Conservation (phyloP, 176 grass and related monocot species). For the Triticum monococcum region DNA sequence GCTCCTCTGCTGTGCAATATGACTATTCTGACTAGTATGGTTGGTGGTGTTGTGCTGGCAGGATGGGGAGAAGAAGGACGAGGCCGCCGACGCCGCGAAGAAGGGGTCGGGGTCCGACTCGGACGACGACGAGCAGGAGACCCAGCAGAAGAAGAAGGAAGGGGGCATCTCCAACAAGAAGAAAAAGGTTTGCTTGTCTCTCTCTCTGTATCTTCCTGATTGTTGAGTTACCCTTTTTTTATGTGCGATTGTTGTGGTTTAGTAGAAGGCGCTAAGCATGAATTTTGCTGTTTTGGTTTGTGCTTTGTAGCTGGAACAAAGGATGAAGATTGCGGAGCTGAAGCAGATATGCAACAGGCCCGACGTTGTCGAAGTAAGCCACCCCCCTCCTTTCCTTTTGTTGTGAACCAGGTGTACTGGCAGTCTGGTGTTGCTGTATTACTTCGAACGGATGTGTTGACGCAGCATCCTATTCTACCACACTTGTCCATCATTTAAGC, state of each 20-base stretch:
- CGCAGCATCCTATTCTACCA: neutral
- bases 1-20: neutral
- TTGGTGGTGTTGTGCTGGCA: constrained; percentile 10
- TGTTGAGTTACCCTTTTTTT: neutral
- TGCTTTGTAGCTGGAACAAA: constrained; percentile 53
- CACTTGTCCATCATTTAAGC: neutral
- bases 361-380: constrained; percentile 79
- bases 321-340: constrained; percentile 94
- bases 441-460: neutral
- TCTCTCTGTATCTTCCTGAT: neutral
- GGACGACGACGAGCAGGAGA: constrained; percentile 64
- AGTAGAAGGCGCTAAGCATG: neutral
- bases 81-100: constrained; percentile 44
- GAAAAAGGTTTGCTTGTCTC: constrained; percentile 54
- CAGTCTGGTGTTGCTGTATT: neutral
- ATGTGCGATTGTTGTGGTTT: neutral
- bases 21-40: neutral
- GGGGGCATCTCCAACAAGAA: constrained; percentile 84
- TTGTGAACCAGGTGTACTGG: neutral
- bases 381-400: neutral
- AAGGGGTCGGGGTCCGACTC: constrained; percentile 61
- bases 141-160: constrained; percentile 77
- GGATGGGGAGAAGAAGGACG: constrained; percentile 68
- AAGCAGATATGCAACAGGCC: constrained; percentile 86
- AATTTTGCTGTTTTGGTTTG: neutral